Evolutionary conservation across 208 protist species (phyloP), one percentile per base, ranked within the genome.

Genomic region (Acanthamoeba polyphaga): DNA sequence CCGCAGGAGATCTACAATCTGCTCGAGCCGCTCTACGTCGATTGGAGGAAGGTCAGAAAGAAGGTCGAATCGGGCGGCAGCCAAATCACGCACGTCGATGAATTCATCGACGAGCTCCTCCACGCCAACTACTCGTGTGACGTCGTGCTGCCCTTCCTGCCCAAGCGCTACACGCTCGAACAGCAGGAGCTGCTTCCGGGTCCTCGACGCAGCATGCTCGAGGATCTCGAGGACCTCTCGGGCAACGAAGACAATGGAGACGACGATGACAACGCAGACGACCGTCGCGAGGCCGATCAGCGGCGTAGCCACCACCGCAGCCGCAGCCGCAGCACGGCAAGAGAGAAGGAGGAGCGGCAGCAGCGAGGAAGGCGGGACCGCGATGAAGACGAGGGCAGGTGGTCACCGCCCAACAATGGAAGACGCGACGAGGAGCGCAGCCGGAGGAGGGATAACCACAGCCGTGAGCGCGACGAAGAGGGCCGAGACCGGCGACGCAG

Each of bases 11-110:
- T 98, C 53, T 98, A 98, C 87, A 82, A 96, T 43, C 96, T 96
- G 43, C 95, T 99, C n/a, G 98, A 99, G 95, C 98, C 98, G 19
- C 94, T 98, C 17, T 98, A 97, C 87, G 97, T 95, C 34, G 98
- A 99, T 95, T 99, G 95, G 89, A 96, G 98, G 49, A 98, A 98
- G 92, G 53, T 99, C 1, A 90, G 96, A 15, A 43, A 68, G 17
- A 78, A 60, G 49, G 94, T 43, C 34, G 93, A 82, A 24, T 66
- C 49, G 2, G 95, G 95, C 94, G 94, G 64, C 7, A 96, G 80
- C 72, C 55, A 84, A 9, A 94, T 97, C 80, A 93, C 66, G 10
- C 96, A 98, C 95, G 93, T 99, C 10, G 98, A 99, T 94, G 97
- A 99, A 87, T 97, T 99, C 51, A 92, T 98, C 5, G 97, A 98